A percentile compares a stretch with the other conserved stretches of the same genome.
Conservation (phyloP, 2,329 filamentous ascomycete genomes). For the Neobulgaria alba region DNA sequence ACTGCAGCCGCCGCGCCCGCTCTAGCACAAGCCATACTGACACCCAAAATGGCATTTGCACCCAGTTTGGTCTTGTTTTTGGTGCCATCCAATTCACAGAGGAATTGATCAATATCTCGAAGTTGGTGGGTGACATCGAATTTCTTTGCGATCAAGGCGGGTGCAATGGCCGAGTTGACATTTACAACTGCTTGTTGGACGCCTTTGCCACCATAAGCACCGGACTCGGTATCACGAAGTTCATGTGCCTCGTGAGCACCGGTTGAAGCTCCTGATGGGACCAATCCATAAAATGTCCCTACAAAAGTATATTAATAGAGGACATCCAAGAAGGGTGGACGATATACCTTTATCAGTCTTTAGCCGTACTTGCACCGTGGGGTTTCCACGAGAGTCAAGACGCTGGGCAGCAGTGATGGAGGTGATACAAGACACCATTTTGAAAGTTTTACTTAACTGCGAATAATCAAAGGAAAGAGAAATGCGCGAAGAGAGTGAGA, state of each 20-base stretch:
- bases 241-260: slow-evolving; percentile 30
- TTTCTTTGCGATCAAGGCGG: slow-evolving; percentile 43
- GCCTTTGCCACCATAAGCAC: slow-evolving; percentile 45
- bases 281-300: slow-evolving; percentile 28
- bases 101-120: slow-evolving; percentile 43
- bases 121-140: slow-evolving; percentile 45
- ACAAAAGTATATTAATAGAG: not conserved
- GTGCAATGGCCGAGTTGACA: slow-evolving; percentile 45
- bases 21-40: slow-evolving; percentile 51
- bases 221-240: slow-evolving; percentile 40
- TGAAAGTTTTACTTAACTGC: not conserved
- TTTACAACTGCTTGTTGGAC: slow-evolving; percentile 47
- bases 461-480: not conserved
- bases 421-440: slow-evolving; percentile 9
- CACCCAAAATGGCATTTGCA: slow-evolving; percentile 52
- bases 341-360: slow-evolving; percentile 22
- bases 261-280: slow-evolving; percentile 31
- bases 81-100: slow-evolving; percentile 47
- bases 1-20: slow-evolving; percentile 45
- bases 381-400: slow-evolving; percentile 31
- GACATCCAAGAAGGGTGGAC: not conserved
- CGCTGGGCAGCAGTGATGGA: slow-evolving; percentile 22
- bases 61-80: slow-evolving; percentile 50
- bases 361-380: slow-evolving; percentile 29
- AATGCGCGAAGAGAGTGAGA: not conserved